Percentiles rank a stretch among this genome's conserved stretches.
These are phyloP conservation scores for Jamesozyma lodderae DNA, from an alignment of 805 yeast species.

Conservation along the genomic window DNA sequence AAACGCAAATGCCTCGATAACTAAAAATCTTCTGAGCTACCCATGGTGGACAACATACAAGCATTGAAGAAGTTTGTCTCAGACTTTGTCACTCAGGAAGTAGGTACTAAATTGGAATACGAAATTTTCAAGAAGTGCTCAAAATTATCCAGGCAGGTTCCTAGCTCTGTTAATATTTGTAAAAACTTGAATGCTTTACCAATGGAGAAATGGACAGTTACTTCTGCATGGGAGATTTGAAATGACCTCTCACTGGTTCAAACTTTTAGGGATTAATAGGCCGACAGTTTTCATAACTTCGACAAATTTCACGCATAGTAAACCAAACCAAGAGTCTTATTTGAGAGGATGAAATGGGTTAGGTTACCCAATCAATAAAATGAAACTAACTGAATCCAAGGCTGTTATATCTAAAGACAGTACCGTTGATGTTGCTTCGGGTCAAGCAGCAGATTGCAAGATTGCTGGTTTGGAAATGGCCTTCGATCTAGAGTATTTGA, in stretches of 20 bases:
- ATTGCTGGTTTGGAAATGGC: slow-evolving; percentile 79
- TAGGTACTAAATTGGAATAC: slow-evolving; percentile 58
- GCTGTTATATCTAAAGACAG: slow-evolving; percentile 79
- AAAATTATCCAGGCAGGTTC: slow-evolving; percentile 61
- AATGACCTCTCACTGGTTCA: slow-evolving; percentile 73
- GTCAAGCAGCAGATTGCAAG: slow-evolving; percentile 73
- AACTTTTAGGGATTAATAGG: slow-evolving; percentile 46
- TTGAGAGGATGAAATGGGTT: slow-evolving; percentile 40
- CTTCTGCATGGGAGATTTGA: slow-evolving; percentile 74
- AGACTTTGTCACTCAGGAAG: slow-evolving; percentile 55
- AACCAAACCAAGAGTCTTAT: slow-evolving; percentile 83
- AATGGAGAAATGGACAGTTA: slow-evolving; percentile 70
- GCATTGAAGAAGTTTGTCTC: slow-evolving; percentile 69
- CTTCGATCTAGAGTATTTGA: slow-evolving; percentile 57
- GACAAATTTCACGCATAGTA: slow-evolving; percentile 66
- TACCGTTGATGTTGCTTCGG: slow-evolving; percentile 78
- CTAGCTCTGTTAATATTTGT: slow-evolving; percentile 63
- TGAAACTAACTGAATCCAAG: slow-evolving; percentile 31
- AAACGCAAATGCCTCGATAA: too few relatives aligned
- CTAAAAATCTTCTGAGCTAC: too few relatives aligned
- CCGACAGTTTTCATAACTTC: slow-evolving; percentile 79
- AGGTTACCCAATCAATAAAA: slow-evolving; percentile 31
- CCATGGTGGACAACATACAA: slow-evolving; percentile 78
- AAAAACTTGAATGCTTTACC: slow-evolving; percentile 43
- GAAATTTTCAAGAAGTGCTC: slow-evolving; percentile 65